Conservation (phyloP, 257 asterid genomes). For the Rubia yunnanensis region DNA sequence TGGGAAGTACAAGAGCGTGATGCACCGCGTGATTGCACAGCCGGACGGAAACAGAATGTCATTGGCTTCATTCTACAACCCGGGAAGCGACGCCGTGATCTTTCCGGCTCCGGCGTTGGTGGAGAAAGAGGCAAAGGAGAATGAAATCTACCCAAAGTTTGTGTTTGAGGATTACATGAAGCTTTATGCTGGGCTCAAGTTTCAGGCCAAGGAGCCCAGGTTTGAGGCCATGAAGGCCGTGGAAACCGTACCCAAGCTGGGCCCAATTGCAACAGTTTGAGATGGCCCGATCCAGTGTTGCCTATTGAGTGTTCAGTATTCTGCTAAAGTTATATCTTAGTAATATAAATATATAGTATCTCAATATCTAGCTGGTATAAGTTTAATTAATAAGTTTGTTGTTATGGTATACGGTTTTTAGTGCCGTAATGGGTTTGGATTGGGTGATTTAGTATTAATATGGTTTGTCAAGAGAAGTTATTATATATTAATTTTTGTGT, state of each 20-base stretch:
- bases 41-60: slow-evolving; percentile 56
- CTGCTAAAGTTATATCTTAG: neutral
- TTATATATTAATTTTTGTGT: neutral
- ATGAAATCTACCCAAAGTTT: slow-evolving; percentile 48
- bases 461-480: neutral
- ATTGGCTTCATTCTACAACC: slow-evolving; percentile 57
- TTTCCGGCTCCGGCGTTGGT: slow-evolving; percentile 48
- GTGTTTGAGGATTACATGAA: slow-evolving; percentile 79
- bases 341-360: slow-evolving; percentile 21
- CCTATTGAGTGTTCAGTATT: neutral
- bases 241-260: slow-evolving; percentile 26
- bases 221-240: slow-evolving; percentile 58
- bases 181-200: slow-evolving; percentile 52
- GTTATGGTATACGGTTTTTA: neutral
- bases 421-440: slow-evolving; percentile 1
- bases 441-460: neutral
- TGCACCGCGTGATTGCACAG: slow-evolving; percentile 54
- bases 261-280: slow-evolving; percentile 50
- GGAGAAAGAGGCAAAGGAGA: slow-evolving; percentile 34
- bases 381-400: slow-evolving; percentile 1
- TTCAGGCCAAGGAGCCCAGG: slow-evolving; percentile 71
- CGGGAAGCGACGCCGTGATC: slow-evolving; percentile 56
- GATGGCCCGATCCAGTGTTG: slow-evolving; percentile 7
- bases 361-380: neutral
- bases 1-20: slow-evolving; percentile 56